A percentile compares a stretch with the other conserved stretches of the same genome.
Conservation (phyloP, 2,329 filamentous ascomycete genomes). For the Neospermospora avenae region DNA sequence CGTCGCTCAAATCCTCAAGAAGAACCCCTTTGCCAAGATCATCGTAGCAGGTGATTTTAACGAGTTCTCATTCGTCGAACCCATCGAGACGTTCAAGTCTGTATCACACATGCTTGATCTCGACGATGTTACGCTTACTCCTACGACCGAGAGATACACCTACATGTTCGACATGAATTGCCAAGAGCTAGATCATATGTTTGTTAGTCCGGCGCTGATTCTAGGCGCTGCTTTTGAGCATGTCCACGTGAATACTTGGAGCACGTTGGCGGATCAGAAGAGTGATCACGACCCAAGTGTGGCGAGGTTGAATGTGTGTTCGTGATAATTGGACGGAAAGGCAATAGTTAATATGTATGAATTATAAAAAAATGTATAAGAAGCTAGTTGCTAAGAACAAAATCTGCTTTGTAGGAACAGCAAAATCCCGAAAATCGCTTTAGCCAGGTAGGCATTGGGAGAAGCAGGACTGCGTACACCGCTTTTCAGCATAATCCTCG, state of each 20-base stretch:
- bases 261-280: conserved; percentile 50
- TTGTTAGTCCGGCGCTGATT: conserved; percentile 47
- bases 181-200: conserved; percentile 70
- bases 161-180: conserved; percentile 69
- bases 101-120: conserved; percentile 58
- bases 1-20: conserved; percentile 52
- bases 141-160: conserved; percentile 60
- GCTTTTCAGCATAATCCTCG: too few species aligned
- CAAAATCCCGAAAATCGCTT: background rate
- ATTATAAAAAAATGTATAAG: background rate
- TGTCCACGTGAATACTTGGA: conserved; percentile 70
- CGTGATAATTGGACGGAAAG: background rate
- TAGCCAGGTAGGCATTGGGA: background rate
- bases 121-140: conserved; percentile 54
- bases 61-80: conserved; percentile 63
- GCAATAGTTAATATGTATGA: background rate
- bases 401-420: background rate
- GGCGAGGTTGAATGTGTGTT: conserved; percentile 53
- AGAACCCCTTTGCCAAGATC: conserved; percentile 54
- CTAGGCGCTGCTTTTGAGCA: conserved; percentile 55
- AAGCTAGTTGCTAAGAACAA: background rate
- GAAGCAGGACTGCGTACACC: background rate
- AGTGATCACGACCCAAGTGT: conserved; percentile 71
- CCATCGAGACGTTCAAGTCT: conserved; percentile 51
- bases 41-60: conserved; percentile 69